A percentile compares a stretch with the other conserved stretches of the same genome.
These are phyloP conservation scores for Chlamydomonas eustigma DNA, from an alignment of 139 green algal genomes.

Conservation along the genomic window DNA sequence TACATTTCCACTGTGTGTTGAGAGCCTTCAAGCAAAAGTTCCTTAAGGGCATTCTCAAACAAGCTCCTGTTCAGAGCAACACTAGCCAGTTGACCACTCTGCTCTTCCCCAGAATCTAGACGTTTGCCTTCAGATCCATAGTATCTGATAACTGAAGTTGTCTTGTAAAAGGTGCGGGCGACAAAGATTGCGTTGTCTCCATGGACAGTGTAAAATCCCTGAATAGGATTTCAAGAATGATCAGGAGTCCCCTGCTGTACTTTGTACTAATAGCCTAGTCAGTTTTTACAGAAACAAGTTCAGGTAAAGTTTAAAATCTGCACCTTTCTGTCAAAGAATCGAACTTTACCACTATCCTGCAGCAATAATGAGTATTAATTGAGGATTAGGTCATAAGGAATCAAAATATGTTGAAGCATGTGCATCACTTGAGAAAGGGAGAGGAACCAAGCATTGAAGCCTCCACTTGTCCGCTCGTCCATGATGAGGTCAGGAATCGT, in stretches of 20 bases:
- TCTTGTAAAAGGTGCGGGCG: conserved; percentile 76
- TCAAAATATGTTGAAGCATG: no score
- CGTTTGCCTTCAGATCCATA: conserved; percentile 5
- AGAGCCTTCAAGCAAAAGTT: conserved; percentile 70
- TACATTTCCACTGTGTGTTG: conserved; percentile 81
- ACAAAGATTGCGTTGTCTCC: conserved; percentile 73
- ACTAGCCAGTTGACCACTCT: background rate
- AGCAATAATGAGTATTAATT: background rate
- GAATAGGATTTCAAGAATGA: background rate
- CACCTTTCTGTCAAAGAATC: conserved; percentile 74
- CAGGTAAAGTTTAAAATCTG: no score
- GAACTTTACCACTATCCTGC: conserved; percentile 50
- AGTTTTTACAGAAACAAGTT: no score
- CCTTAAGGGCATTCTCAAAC: conserved; percentile 66
- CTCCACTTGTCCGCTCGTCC: background rate
- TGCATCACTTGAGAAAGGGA: background rate
- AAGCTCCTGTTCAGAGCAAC: conserved; percentile 71
- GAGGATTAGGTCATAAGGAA: no score
- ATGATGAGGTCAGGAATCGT: background rate
- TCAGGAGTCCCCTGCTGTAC: background rate
- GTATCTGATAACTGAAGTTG: conserved; percentile 60
- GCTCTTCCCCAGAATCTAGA: background rate
- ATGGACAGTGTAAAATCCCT: conserved; percentile 81
- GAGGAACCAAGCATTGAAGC: conserved; percentile 2
- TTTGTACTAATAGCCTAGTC: no score